Evolutionary conservation across 495 filamentous ascomycete species (phyloP), one percentile per base, ranked within the genome.

Genomic region (Penicillium arizonense): DNA sequence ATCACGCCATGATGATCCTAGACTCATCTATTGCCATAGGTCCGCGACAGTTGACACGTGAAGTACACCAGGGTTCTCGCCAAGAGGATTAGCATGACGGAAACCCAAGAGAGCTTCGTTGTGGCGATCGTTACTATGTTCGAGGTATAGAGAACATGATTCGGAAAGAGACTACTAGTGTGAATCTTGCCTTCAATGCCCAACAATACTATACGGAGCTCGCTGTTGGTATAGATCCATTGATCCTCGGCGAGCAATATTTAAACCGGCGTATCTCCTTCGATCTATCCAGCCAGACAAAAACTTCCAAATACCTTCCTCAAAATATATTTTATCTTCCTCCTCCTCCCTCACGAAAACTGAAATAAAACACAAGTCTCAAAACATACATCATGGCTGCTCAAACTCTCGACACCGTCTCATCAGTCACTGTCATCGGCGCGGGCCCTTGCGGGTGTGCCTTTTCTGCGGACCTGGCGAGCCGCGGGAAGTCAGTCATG

Each of bases 401-500:
- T 39, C n/a, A 54, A 34, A 55, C 28, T 46, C 39, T 53, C 14
- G 56, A 58, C 3, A 33, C 40, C 6, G 39, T 53, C 10, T 33
- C 51, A 37, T 20, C 50, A 0, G 56, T 59, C n/a, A 51, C 56
- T 24, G 41, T 59, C 28, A 55, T 59, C 41, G 56, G 56, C 3
- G 56, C 56, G 3, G 56, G 56, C 4, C 56, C 56, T 12, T 59
- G 56, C 18, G 56, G 56, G 12, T 59, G 56, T 55, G 56, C 56
- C 16, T 59, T 59, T 33, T 51, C 56, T 18, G 56, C 56, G 1
- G 56, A 59, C 35, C 46, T 59, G 33, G 51, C 56, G 10, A 59
- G 42, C 46, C 51, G 51, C 14, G 56, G 56, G 26, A 50, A 50
- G 23, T 50, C 45, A 24, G 56, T 59, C 39, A 50, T 59, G 50